Percentiles rank a stretch among this genome's conserved stretches.
Evolutionary conservation across 371 early-diverging fungal species (phyloP).

Genomic region (Phascolomyces articulosus): DNA sequence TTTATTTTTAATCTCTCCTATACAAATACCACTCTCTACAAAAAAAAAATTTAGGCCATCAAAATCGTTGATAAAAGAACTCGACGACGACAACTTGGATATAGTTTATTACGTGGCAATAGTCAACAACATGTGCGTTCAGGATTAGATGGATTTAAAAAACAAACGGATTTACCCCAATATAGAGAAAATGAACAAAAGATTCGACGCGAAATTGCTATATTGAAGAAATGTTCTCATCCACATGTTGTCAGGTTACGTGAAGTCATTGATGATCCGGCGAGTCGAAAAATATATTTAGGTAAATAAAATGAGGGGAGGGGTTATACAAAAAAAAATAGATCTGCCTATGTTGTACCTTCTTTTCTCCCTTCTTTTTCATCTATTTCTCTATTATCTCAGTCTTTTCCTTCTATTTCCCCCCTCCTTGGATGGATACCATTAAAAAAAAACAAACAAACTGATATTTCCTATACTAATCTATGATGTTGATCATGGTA

Average conservation of each 20-base stretch:
- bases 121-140: constrained; percentile 35
- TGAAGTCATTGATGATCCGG: constrained; percentile 96
- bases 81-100: constrained; percentile 66
- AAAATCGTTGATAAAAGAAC: constrained; percentile 85
- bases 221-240: constrained; percentile 93
- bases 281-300: constrained; percentile 88
- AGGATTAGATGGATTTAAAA: constrained; percentile 14
- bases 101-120: constrained; percentile 41
- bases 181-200: constrained; percentile 78
- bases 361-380: no score
- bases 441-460: no score
- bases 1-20: no score
- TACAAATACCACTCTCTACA: no score
- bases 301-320: constrained; percentile 39
- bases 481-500: constrained; percentile 8
- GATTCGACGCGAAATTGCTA: constrained; percentile 92
- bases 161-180: constrained; percentile 24
- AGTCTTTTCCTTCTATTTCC: not conserved
- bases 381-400: not conserved
- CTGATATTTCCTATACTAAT: no score
- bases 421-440: no score
- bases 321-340: no score
- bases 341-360: no score
- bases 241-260: constrained; percentile 89
- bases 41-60: constrained; percentile 66